Evolutionary conservation across 768 basidiomycete species (phyloP), one percentile per base, ranked within the genome.

Genomic region (Mycena sanguinolenta): DNA sequence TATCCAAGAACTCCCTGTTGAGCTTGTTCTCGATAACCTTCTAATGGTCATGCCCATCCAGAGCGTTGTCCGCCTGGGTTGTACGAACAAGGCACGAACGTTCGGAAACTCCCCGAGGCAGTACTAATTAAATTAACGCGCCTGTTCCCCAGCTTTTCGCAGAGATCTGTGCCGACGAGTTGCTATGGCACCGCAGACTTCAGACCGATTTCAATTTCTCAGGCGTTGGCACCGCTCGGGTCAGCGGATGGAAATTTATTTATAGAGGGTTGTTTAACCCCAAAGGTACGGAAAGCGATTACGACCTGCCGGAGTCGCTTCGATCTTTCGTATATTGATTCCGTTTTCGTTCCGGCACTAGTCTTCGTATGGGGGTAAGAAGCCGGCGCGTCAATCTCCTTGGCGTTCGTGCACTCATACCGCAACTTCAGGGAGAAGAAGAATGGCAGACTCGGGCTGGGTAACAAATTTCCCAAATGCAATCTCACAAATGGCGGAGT

Each of bases 131-230:
- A n/a, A n/a, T 36, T 23, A 36, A n/a, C n/a, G 32, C 8, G 38
- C 25, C 27, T 21, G 19, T 67, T 58, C 32, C 54, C 36, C 75
- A 86, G 85, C 86, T 86, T 77, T 93, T 95, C 75, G 85, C 88
- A 54, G 71, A 79, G 16, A 74, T 92, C 28, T 88, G 87, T 75
- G 82, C 86, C 16, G 94, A 96, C 76, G 92, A 95, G 66, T 90
- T 89, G 0, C 85, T 95, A 68, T 97, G 95, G 95, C 91, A 90
- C 77, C 84, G 88, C 32, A 92, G 88, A 69, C 81, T 94, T 12
- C 77, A 84, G 34, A 78, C 80, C 36, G 95, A 96, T 77, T 96
- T 90, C 83, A 94, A 95, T 79, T 96, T 95, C 74, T 86, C 91
- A 10, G 88, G 87, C 4, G 83, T 86, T 46, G 87, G 86, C 49